A percentile compares a stretch with the other conserved stretches of the same genome.
Evolutionary conservation across 106 monocot genomes (phyloP).

Genomic region (Vanilla planifolia): DNA sequence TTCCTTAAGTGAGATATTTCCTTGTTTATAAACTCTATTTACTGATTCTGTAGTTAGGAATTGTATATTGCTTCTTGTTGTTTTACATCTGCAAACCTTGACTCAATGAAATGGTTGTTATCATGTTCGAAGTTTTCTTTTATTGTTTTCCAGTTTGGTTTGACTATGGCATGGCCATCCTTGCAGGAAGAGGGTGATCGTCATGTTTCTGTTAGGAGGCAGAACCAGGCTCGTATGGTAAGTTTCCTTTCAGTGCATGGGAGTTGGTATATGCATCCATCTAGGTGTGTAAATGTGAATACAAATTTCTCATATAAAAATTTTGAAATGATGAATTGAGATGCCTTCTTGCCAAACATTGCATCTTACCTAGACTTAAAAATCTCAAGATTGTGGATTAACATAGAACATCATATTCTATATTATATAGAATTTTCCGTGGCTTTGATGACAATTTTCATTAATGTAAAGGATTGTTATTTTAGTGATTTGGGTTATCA

Average conservation of each 20-base stretch:
- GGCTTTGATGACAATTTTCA: too few species aligned
- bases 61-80: neutral
- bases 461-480: too few species aligned
- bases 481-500: too few species aligned
- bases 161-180: slow-evolving; percentile 37
- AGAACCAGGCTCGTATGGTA: slow-evolving; percentile 6
- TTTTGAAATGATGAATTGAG: too few species aligned
- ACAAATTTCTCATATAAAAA: too few species aligned
- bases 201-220: slow-evolving; percentile 13
- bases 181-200: slow-evolving; percentile 42
- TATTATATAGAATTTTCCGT: too few species aligned
- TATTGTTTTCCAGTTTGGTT: slow-evolving; percentile 43
- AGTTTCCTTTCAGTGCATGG: neutral
- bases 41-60: neutral
- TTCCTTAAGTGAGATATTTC: neutral
- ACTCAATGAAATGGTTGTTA: neutral
- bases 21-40: neutral
- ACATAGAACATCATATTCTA: too few species aligned
- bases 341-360: too few species aligned
- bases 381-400: too few species aligned
- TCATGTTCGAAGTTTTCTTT: neutral
- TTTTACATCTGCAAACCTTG: neutral
- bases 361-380: too few species aligned
- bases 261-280: neutral
- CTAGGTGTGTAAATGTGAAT: too few species aligned